Evolutionary conservation across 2,329 filamentous ascomycete species (phyloP).

Genomic region (Colletotrichum higginsianum): DNA sequence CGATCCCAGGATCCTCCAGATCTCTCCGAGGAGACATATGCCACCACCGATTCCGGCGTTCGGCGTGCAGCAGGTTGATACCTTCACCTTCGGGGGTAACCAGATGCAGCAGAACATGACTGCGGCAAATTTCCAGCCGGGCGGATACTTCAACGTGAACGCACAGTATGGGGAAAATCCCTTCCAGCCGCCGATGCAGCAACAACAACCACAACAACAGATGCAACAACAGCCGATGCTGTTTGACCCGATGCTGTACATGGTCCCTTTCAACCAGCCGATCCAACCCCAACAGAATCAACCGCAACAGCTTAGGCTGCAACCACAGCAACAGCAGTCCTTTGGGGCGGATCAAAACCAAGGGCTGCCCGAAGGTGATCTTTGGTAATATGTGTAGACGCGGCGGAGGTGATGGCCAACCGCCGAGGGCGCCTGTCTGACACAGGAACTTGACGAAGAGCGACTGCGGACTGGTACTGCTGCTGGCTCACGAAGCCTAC

Average conservation of each 20-base stretch:
- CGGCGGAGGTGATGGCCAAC: neutral
- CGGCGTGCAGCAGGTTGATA: neutral
- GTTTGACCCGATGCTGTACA: neutral
- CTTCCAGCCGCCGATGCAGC: slow-evolving; percentile 10
- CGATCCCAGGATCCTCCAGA: neutral
- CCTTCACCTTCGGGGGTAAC: neutral
- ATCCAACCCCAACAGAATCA: neutral
- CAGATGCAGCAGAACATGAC: neutral
- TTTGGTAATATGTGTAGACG: neutral
- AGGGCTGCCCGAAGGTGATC: too few species aligned
- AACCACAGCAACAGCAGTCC: neutral
- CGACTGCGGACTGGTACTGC: neutral
- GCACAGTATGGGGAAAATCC: slow-evolving; percentile 4
- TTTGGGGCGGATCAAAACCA: neutral
- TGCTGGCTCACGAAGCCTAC: neutral
- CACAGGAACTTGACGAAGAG: neutral
- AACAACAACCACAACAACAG: neutral
- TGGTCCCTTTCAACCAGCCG: neutral
- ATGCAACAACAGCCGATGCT: too few species aligned
- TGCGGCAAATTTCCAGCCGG: neutral
- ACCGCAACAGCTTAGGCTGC: neutral
- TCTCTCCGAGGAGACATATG: neutral
- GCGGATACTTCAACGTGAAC: slow-evolving; percentile 3
- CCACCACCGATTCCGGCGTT: neutral
- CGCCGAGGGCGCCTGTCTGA: neutral